Evolutionary conservation across 257 asterid species (phyloP), one percentile per base, ranked within the genome.

Genomic region (Capsicum chinense): DNA sequence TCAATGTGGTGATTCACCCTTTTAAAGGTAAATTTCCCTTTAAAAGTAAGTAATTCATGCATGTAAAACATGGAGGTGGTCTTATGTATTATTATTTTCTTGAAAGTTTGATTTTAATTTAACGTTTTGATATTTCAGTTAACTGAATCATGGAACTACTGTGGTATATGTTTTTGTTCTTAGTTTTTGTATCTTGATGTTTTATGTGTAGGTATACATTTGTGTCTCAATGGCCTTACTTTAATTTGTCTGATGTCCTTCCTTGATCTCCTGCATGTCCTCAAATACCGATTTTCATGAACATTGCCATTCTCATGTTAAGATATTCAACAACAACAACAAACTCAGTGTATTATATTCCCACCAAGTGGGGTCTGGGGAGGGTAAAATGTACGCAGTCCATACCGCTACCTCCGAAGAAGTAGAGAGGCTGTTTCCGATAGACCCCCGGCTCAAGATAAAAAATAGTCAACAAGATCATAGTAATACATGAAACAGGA

Each of bases 181-280:
- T 67, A 3, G 17, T 14, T 37, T 67, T 67, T 14, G 6, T 67
- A 67, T 67, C 21, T 35, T 67, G 52, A 67, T 67, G 6, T 67
- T 67, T 67, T 37, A 67, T 14, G 21, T 37, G 50, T 47, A 35
- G 76, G 76, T 67, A 67, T 67, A 67, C 50, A 67, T 67, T 67
- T 7, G 37, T 37, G 12, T 67, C 7, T 14, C 73, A 47, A 37
- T 35, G 13, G 52, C 6, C 76, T 35, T 6, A 35, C 26, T 21
- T 9, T 19, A 19, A 6, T 14, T 42, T 67, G 13, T 21, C 52
- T 67, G 21, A 37, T 67, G 6, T 35, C 26, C 76, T 35, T 66
- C 76, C 76, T 67, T 7, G 44, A 39, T 67, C 21, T 37, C 50
- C 17, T 12, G 33, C 33, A 26, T 26, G 5, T 33, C 50, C 73